A percentile compares a stretch with the other conserved stretches of the same genome.
phyloP scores from a whole-genome alignment of 306 rosid species.

The Biancaea sappan region DNA sequence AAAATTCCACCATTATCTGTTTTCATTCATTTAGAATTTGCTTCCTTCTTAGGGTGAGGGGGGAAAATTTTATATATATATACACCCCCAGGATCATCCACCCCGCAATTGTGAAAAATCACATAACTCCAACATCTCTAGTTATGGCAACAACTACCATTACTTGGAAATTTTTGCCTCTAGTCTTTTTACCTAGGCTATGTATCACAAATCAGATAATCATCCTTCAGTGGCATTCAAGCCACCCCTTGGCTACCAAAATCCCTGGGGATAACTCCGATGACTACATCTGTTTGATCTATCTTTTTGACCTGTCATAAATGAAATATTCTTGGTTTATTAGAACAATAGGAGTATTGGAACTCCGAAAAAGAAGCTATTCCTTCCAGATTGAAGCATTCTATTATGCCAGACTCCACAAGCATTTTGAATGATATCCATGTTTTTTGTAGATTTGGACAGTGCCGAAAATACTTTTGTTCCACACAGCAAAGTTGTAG shows the following conservation, averaged over 20 bases:
- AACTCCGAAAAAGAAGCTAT: not conserved
- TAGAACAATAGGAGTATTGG: not conserved
- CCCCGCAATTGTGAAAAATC: not conserved
- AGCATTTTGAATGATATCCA: not conserved
- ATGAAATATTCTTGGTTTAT: not conserved
- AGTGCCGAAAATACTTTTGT: conserved; percentile 53
- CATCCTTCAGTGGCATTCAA: not conserved
- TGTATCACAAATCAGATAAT: not conserved
- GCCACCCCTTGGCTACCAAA: not conserved
- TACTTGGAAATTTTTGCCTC: not conserved
- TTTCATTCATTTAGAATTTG: not conserved
- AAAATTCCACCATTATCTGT: not conserved
- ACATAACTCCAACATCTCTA: not conserved
- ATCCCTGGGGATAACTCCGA: not conserved
- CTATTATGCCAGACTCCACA: not conserved
- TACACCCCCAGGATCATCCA: not conserved
- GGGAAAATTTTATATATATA: too few species aligned
- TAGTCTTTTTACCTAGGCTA: not conserved
- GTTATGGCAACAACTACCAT: not conserved
- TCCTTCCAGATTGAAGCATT: not conserved
- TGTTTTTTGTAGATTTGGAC: conserved; percentile 56
- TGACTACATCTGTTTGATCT: not conserved
- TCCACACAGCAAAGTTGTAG: conserved; percentile 75
- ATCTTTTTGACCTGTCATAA: not conserved
- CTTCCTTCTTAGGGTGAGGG: not conserved